A percentile compares a stretch with the other conserved stretches of the same genome.
Conservation (phyloP, 345 rosid species). For the Adansonia digitata region DNA sequence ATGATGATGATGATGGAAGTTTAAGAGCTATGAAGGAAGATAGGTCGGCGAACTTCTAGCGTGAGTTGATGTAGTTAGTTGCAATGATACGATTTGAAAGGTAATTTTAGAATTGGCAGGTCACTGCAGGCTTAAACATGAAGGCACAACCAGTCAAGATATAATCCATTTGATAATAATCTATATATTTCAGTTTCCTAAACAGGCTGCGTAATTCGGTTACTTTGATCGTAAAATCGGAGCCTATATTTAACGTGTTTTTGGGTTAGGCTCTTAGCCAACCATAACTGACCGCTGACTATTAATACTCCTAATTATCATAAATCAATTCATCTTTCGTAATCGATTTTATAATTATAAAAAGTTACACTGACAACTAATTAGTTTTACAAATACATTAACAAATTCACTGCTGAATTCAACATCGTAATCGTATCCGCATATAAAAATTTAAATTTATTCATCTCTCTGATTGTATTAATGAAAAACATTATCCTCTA, state of each 20-base stretch:
- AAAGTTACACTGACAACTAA: no score
- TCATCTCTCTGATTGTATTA: no score
- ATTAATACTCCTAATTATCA: not conserved
- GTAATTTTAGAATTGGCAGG: not conserved
- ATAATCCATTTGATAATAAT: not conserved
- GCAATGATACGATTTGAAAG: no score
- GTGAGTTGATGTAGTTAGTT: no score
- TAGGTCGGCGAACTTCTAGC: not conserved
- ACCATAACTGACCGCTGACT: not conserved
- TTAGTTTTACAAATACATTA: no score
- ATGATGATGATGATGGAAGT: not conserved
- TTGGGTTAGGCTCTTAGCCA: not conserved
- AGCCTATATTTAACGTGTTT: not conserved
- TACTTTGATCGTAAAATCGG: not conserved
- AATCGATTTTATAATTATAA: no score
- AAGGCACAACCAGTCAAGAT: not conserved
- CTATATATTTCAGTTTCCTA: not conserved
- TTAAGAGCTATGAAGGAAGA: not conserved
- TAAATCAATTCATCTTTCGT: not conserved
- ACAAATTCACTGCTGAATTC: no score
- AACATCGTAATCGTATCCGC: no score
- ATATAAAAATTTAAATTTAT: no score
- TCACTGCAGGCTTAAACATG: not conserved
- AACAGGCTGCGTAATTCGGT: not conserved
- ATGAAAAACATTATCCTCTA: no score